Base-by-base conservation (phyloP, 169 alveolate species). In the Cryptosporidium tyzzeri region DNA sequence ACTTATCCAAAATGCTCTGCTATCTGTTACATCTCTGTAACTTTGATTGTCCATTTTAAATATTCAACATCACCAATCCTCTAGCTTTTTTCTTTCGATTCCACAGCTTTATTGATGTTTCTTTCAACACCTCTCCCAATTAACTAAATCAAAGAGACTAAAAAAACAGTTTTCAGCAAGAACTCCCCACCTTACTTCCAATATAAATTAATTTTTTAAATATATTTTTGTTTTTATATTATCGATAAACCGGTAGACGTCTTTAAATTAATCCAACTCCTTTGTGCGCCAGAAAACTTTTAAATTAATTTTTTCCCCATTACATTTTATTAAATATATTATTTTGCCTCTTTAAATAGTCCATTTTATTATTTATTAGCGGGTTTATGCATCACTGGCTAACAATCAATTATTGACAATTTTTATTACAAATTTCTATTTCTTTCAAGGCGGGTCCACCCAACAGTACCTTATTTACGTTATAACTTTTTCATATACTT, bases 1-100 rank as follows among this genome's bases (percentile, higher is more conserved):
- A 5, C 68, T n/a, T 50, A 44, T 9, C 86, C 86, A 73, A 59
- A 51, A 33, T 8, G 53, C 68, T 10, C 33, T 55, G 6, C 58
- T 26, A 5, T 39, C 71, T 33, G 71, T 21, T 35, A 55, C 70
- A 59, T 73, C 44, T 53, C 48, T 71, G 65, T 53, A 73, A 73
- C 51, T 10, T 53, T 45, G 44, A 35, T 39, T 41, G n/a, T 53
- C 68, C 86, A 73, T 73, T 21, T 35, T 53, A 37, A 62, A 51
- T 37, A 26, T 8, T 70, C 41, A 41, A 39, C 62, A 70, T 45
- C 84, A 70, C 84, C 84, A 35, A 10, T 35, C 62, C 62, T 31
- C 6, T 5, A 12, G 62, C 53, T 18, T 69, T 31, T 31, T 31
- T 41, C 37, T 69, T 31, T 69, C 61, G 8, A 37, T 33, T n/a